Conservation (phyloP, 129 eudicot species). For the Chrysanthemum seticuspe region DNA sequence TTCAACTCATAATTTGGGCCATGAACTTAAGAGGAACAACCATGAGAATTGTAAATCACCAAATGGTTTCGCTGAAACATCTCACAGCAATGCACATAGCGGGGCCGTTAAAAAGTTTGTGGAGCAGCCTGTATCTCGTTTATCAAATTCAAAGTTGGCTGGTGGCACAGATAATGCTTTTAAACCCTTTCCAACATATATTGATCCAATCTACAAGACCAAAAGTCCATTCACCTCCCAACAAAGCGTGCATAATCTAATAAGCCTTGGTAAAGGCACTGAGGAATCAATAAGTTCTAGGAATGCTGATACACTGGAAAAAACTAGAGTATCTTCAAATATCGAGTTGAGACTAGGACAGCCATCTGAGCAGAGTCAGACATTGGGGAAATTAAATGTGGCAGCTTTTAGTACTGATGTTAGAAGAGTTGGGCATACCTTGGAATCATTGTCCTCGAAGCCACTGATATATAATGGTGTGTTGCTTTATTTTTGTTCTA, state of each 20-base stretch:
- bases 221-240: slow-evolving; percentile 29
- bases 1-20: slow-evolving; percentile 23
- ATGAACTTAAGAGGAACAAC: neutral
- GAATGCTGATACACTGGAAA: slow-evolving; percentile 28
- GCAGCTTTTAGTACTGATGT: slow-evolving; percentile 27
- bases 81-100: slow-evolving; percentile 26
- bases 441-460: slow-evolving; percentile 31
- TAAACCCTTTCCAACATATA: slow-evolving; percentile 23
- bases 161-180: slow-evolving; percentile 33
- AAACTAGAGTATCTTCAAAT: slow-evolving; percentile 45
- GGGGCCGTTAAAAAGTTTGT: slow-evolving; percentile 24
- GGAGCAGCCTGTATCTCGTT: slow-evolving; percentile 26
- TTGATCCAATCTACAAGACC: slow-evolving; percentile 25
- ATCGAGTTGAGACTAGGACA: slow-evolving; percentile 75
- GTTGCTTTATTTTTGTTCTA: slow-evolving; percentile 21
- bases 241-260: slow-evolving; percentile 27
- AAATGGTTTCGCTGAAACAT: too few species aligned
- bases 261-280: slow-evolving; percentile 13
- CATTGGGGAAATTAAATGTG: slow-evolving; percentile 29
- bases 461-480: slow-evolving; percentile 41
- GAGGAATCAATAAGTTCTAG: slow-evolving; percentile 27
- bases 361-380: slow-evolving; percentile 54
- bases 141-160: slow-evolving; percentile 31
- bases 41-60: too few species aligned
- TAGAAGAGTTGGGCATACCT: slow-evolving; percentile 26